phyloP scores from a whole-genome alignment of 208 protist species.

The Crithidia bombi region DNA sequence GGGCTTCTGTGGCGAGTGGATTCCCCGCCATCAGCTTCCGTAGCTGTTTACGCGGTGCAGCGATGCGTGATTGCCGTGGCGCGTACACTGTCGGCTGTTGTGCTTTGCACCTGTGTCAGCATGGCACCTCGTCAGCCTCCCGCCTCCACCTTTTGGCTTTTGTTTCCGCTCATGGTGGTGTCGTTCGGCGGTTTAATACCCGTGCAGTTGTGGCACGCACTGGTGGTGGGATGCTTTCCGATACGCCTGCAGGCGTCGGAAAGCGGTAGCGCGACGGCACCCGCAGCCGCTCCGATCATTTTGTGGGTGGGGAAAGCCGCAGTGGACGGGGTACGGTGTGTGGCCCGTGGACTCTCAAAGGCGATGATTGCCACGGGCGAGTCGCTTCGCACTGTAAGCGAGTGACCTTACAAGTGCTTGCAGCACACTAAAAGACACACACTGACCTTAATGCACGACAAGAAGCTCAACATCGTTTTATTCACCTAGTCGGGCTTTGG shows the following conservation, averaged over 20 bases:
- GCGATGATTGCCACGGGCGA: constrained; percentile 5
- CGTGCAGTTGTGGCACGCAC: not conserved
- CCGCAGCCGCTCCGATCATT: not conserved
- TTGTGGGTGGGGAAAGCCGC: constrained; percentile 1
- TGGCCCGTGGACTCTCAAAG: not conserved
- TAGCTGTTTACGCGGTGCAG: not conserved
- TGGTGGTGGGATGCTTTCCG: not conserved
- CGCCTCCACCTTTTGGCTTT: not conserved
- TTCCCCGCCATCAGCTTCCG: not conserved
- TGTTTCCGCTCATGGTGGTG: constrained; percentile 10
- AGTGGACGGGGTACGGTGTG: not conserved
- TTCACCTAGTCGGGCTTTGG: too few relatives aligned
- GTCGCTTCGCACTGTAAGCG: constrained; percentile 6
- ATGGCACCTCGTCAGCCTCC: not conserved
- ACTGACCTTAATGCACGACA: too few relatives aligned
- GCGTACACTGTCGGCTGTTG: constrained; percentile 10
- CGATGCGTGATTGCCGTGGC: constrained; percentile 6
- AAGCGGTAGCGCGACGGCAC: not conserved
- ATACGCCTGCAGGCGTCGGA: not conserved
- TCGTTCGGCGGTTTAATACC: constrained; percentile 7
- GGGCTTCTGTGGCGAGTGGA: not conserved
- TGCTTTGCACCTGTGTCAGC: constrained; percentile 16
- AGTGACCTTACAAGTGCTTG: too few relatives aligned
- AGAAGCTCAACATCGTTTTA: too few relatives aligned
- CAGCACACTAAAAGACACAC: too few relatives aligned